Evolutionary conservation across 1,139 yeast genomes (phyloP).

Genomic region (Protomyces inouyei): DNA sequence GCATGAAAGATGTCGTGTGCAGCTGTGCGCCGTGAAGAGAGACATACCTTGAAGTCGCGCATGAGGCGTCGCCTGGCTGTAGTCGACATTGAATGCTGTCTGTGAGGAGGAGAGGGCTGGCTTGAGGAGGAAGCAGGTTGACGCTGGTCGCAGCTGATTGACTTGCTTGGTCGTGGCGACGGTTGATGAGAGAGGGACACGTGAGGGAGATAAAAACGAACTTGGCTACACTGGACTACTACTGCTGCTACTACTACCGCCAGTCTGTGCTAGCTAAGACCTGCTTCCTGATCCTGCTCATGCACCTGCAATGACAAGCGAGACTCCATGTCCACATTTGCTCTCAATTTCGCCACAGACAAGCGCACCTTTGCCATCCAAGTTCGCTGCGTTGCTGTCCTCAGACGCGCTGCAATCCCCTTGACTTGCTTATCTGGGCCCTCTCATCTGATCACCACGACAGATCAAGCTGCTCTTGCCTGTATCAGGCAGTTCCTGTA

Average conservation of each 20-base stretch:
- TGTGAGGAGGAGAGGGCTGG: too few relatives aligned
- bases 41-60: conserved; percentile 88
- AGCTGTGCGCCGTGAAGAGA: not conserved
- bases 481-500: not conserved
- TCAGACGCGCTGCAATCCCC: conserved; percentile 5
- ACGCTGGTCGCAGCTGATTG: not conserved
- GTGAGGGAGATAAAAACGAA: too few relatives aligned
- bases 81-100: conserved; percentile 63
- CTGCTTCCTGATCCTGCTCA: too few relatives aligned
- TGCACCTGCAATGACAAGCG: too few relatives aligned
- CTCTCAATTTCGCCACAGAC: conserved; percentile 6
- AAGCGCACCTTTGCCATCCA: conserved; percentile 9
- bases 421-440: conserved; percentile 1
- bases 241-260: too few relatives aligned
- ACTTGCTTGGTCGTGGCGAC: not conserved
- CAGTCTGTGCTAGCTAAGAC: too few relatives aligned
- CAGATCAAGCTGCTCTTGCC: conserved; percentile 14
- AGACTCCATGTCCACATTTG: not conserved
- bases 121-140: too few relatives aligned
- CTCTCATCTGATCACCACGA: conserved; percentile 2
- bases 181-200: too few relatives aligned
- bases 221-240: too few relatives aligned
- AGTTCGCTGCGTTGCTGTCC: conserved; percentile 1
- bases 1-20: not conserved
- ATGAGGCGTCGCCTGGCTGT: conserved; percentile 96